Percentiles rank a stretch among this genome's conserved stretches.
Conservation (phyloP, 2,329 filamentous ascomycete species). For the Exophiala lecanii-corni region DNA sequence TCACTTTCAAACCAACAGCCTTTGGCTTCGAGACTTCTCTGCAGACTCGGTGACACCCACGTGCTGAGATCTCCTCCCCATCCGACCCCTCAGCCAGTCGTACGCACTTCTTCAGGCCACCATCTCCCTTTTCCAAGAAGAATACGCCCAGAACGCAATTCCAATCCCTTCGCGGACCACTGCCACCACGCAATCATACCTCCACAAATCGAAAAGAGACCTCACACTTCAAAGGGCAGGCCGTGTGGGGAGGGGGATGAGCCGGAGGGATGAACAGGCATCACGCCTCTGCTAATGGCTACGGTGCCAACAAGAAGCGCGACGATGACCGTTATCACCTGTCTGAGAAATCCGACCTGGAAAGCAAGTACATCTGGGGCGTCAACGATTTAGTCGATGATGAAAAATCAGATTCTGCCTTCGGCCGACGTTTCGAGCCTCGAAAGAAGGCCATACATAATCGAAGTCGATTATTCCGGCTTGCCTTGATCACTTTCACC, state of each 20-base stretch:
- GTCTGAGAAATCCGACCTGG: conserved; percentile 68
- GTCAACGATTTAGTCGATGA: conserved; percentile 23
- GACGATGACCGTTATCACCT: conserved; percentile 73
- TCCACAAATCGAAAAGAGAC: too few relatives aligned
- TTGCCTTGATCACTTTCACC: conserved; percentile 50
- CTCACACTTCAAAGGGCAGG: too few relatives aligned
- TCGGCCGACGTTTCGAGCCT: conserved; percentile 21
- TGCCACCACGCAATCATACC: too few relatives aligned
- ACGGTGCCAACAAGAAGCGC: conserved; percentile 62
- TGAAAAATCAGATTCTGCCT: conserved; percentile 20
- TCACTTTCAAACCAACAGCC: too few relatives aligned
- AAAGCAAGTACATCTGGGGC: conserved; percentile 22
- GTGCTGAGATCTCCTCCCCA: too few relatives aligned
- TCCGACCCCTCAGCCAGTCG: too few relatives aligned
- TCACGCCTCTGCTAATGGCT: conserved; percentile 76
- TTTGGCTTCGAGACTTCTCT: too few relatives aligned
- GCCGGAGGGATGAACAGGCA: conserved; percentile 69
- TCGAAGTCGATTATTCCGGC: conserved; percentile 18
- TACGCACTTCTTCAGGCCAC: too few relatives aligned
- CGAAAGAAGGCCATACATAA: conserved; percentile 17
- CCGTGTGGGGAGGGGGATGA: conserved; percentile 18
- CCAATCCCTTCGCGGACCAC: too few relatives aligned
- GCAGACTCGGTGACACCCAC: too few relatives aligned
- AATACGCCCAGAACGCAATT: too few relatives aligned
- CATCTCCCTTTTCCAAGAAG: too few relatives aligned